A percentile compares a stretch with the other conserved stretches of the same genome.
These are phyloP conservation scores for Mortierella sp. DNA, from an alignment of 371 early-diverging fungal genomes.

Conservation along the genomic window DNA sequence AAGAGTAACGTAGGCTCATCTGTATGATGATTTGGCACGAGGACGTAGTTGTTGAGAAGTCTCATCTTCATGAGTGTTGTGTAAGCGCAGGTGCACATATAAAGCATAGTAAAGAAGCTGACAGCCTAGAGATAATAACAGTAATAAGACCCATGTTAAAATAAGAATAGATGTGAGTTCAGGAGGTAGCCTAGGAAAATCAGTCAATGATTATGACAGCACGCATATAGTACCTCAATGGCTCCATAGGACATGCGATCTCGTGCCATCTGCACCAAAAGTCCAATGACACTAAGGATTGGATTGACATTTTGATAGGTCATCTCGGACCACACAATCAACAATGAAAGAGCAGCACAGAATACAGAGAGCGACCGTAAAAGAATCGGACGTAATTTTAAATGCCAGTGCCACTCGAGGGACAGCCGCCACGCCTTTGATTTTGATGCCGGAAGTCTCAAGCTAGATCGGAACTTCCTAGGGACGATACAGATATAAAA, in stretches of 20 bases:
- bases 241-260: slow-evolving; percentile 64
- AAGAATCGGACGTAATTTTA: slow-evolving; percentile 75
- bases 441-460: slow-evolving; percentile 53
- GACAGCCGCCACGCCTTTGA: slow-evolving; percentile 35
- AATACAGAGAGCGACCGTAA: slow-evolving; percentile 70
- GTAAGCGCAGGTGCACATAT: slow-evolving; percentile 95
- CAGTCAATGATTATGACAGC: not conserved
- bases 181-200: not conserved
- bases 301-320: slow-evolving; percentile 79
- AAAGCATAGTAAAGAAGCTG: slow-evolving; percentile 82
- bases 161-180: not conserved
- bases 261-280: slow-evolving; percentile 61
- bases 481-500: not conserved
- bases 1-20: slow-evolving; percentile 91
- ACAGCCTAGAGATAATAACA: slow-evolving; percentile 64
- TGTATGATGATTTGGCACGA: slow-evolving; percentile 92
- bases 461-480: slow-evolving; percentile 65
- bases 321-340: slow-evolving; percentile 93
- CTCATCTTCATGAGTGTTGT: slow-evolving; percentile 88
- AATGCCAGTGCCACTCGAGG: slow-evolving; percentile 88
- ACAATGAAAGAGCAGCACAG: slow-evolving; percentile 72
- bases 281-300: slow-evolving; percentile 69
- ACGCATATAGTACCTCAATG: slow-evolving; percentile 62
- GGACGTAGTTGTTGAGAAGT: slow-evolving; percentile 84
- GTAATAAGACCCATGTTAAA: not conserved